These are phyloP conservation scores for Cucumis hystrix DNA, from an alignment of 306 rosid genomes.

Conservation along the genomic window DNA sequence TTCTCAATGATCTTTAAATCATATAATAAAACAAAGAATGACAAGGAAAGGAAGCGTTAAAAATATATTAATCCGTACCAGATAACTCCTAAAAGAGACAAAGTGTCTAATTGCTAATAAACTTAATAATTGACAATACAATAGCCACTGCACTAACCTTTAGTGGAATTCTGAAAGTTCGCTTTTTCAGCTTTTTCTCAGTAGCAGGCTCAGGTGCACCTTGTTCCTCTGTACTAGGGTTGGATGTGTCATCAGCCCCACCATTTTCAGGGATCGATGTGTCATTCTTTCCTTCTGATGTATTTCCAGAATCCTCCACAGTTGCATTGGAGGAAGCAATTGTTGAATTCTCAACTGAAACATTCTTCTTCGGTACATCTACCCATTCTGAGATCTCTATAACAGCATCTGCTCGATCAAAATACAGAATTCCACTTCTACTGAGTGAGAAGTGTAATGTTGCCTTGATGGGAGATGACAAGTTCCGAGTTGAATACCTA, in stretches of 20 bases:
- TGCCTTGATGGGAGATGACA: constrained; percentile 84
- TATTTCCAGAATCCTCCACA: constrained; percentile 38
- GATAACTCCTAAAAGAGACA: not conserved
- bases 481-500: constrained; percentile 77
- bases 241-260: constrained; percentile 26
- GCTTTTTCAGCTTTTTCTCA: constrained; percentile 72
- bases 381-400: constrained; percentile 91
- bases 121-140: not conserved
- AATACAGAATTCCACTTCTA: constrained; percentile 82
- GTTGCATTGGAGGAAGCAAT: constrained; percentile 37
- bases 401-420: constrained; percentile 92
- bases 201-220: constrained; percentile 31
- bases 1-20: constrained; percentile 53
- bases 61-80: constrained; percentile 1
- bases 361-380: constrained; percentile 69
- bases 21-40: constrained; percentile 1
- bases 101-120: not conserved
- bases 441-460: constrained; percentile 82
- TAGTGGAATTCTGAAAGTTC: constrained; percentile 73
- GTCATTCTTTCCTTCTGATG: constrained; percentile 48
- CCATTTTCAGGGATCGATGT: constrained; percentile 37
- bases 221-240: constrained; percentile 38
- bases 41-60: not conserved
- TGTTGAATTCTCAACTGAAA: constrained; percentile 68
- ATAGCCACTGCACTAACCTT: constrained; percentile 38